Percentiles rank a stretch among this genome's conserved stretches.
These are phyloP conservation scores for Citrus inodora DNA, from an alignment of 345 rosid species.

Conservation along the genomic window DNA sequence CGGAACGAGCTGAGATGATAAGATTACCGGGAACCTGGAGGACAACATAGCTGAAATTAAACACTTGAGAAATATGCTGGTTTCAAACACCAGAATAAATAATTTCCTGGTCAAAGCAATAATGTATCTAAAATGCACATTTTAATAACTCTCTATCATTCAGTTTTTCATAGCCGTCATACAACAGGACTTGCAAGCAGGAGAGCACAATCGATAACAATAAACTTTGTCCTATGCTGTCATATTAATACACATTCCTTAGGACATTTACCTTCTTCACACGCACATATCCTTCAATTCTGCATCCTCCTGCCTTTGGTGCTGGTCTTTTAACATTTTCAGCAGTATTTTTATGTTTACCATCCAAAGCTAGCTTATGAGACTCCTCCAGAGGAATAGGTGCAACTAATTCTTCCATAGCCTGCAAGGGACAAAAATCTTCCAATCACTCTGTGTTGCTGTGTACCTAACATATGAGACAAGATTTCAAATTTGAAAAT, in stretches of 20 bases:
- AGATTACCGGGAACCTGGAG: constrained; percentile 96
- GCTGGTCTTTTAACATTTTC: constrained; percentile 63
- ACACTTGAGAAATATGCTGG: neutral
- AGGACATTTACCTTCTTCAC: constrained; percentile 72
- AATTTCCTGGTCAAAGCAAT: neutral
- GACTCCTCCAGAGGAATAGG: constrained; percentile 61
- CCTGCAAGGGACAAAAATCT: constrained; percentile 40
- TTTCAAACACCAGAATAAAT: neutral
- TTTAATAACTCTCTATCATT: neutral
- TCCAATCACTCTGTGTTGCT: neutral
- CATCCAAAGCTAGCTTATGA: constrained; percentile 49
- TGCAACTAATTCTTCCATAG: constrained; percentile 67
- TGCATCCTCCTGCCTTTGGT: constrained; percentile 87
- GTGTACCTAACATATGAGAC: neutral
- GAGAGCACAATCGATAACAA: neutral
- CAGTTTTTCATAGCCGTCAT: neutral
- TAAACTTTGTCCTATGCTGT: neutral
- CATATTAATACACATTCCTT: neutral
- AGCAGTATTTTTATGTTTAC: constrained; percentile 41
- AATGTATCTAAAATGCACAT: neutral
- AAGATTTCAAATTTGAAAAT: constrained; percentile 12
- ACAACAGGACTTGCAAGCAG: constrained; percentile 7
- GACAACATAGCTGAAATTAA: constrained; percentile 6
- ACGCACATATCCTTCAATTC: constrained; percentile 94
- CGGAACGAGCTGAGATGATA: constrained; percentile 82